phyloP scores from a whole-genome alignment of 2,329 filamentous ascomycete species.

The Alternaria ethzedia region DNA sequence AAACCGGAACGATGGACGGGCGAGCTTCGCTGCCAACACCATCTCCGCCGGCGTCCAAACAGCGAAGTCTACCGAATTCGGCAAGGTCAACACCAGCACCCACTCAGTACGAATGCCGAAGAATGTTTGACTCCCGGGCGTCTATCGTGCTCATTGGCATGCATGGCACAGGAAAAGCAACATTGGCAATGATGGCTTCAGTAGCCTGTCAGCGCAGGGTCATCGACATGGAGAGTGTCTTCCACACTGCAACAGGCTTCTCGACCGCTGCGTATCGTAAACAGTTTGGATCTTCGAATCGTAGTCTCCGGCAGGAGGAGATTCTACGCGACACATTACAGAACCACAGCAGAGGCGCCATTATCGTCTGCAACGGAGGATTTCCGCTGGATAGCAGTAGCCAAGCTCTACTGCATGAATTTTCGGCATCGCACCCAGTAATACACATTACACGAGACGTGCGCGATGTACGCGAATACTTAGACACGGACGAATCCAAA shows the following conservation, averaged over 20 bases:
- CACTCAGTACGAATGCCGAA: constrained; percentile 33
- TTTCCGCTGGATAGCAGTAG: constrained; percentile 68
- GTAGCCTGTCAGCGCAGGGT: constrained; percentile 71
- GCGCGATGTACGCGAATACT: constrained; percentile 67
- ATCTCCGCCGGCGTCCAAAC: constrained; percentile 15
- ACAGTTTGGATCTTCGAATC: constrained; percentile 65
- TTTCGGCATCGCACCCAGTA: constrained; percentile 70
- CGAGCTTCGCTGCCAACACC: constrained; percentile 17
- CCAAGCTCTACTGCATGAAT: constrained; percentile 66
- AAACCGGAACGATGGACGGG: constrained; percentile 16
- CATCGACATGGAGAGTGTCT: constrained; percentile 71
- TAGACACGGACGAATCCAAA: constrained; percentile 61
- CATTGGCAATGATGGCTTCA: constrained; percentile 75
- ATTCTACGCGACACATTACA: constrained; percentile 67
- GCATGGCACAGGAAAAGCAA: constrained; percentile 77
- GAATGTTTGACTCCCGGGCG: constrained; percentile 64
- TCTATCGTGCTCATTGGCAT: constrained; percentile 76
- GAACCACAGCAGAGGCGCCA: constrained; percentile 63
- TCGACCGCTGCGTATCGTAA: constrained; percentile 69
- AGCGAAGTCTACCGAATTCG: constrained; percentile 19
- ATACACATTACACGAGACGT: constrained; percentile 72
- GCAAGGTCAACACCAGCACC: constrained; percentile 31
- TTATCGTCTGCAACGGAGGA: constrained; percentile 73
- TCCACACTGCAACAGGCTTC: constrained; percentile 67
- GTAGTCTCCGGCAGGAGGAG: constrained; percentile 67